These are phyloP conservation scores for Suillus alpinus DNA, from an alignment of 768 basidiomycete species.

Conservation along the genomic window DNA sequence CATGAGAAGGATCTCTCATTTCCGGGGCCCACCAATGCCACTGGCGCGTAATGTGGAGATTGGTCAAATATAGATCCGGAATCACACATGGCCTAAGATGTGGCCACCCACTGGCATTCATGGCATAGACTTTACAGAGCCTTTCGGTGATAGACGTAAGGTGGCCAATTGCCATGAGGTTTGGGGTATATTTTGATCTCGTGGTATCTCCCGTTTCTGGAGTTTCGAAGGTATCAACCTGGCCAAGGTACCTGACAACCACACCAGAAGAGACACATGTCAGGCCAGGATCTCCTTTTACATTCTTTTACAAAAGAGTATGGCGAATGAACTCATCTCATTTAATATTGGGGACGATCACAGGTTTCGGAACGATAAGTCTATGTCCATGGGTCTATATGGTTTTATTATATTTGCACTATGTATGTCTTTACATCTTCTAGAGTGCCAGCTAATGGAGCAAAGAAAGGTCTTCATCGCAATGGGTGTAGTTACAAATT, in stretches of 20 bases:
- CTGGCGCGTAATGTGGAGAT: background rate
- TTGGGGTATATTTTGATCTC: background rate
- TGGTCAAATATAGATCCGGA: background rate
- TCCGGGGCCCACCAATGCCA: background rate
- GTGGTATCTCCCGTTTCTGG: background rate
- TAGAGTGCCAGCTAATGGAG: background rate
- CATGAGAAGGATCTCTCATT: background rate
- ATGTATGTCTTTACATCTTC: background rate
- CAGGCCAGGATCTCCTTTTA: background rate
- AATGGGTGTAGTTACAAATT: background rate
- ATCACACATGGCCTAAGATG: background rate
- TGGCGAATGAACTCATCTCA: background rate
- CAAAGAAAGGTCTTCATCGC: background rate
- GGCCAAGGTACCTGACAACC: background rate
- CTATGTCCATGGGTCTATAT: background rate
- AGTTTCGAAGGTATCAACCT: background rate
- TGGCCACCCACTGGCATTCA: background rate
- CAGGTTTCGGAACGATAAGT: background rate
- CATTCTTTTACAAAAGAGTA: background rate
- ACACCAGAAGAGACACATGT: background rate
- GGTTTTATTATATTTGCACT: background rate
- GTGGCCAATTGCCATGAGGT: background rate
- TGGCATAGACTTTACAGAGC: background rate
- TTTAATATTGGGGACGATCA: background rate
- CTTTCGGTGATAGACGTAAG: background rate